Base-by-base conservation (phyloP, 2,329 filamentous ascomycete species). In the Mycocentrospora acerina region DNA sequence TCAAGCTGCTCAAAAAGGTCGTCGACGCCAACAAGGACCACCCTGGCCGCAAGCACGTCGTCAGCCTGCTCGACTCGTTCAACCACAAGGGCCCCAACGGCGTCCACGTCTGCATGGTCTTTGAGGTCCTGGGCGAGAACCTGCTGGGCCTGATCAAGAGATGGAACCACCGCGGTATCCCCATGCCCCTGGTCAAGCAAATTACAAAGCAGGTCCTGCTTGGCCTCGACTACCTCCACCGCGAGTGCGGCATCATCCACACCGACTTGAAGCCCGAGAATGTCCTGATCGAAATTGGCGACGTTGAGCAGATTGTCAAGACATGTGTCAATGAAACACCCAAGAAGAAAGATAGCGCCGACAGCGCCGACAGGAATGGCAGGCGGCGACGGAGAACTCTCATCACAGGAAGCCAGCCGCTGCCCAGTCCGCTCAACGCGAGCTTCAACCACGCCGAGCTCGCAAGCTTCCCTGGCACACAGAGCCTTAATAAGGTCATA, bases 191-290 rank as follows among this genome's bases (percentile, higher is more conserved):
- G 11, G 93, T 97, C 66, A 96, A 96, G 76, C 93, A 97, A 69
- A 98, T 98, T 70, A 94, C 93, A 19, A 97, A 97, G 71, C 93
- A 98, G 72, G 93, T 97, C 8, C 78, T 98, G 32, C 81, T 98
- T 18, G 93, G 93, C 27, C 77, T 98, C 48, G 93, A 98, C 69
- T 97, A 97, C 66, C 79, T 98, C 26, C 93, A 98, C 68, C 84
- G 93, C 58, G 91, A 98, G 71, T 98, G 93, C 70, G 93, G 93
- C 63, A 97, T 98, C 71, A 96, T 98, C 62, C 93, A 98, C 70
- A 97, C 93, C 44, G 91, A 96, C 65, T 73, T 97, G 55, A 96
- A 98, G 70, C 93, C 93, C 32, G 93, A 98, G 67, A 98, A 98
- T 63, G 93, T 98, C 22, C 77, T 98, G 51, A 97, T 98, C 65